These are phyloP conservation scores for Steccherinum ochraceum DNA, from an alignment of 768 basidiomycete genomes.

Conservation along the genomic window DNA sequence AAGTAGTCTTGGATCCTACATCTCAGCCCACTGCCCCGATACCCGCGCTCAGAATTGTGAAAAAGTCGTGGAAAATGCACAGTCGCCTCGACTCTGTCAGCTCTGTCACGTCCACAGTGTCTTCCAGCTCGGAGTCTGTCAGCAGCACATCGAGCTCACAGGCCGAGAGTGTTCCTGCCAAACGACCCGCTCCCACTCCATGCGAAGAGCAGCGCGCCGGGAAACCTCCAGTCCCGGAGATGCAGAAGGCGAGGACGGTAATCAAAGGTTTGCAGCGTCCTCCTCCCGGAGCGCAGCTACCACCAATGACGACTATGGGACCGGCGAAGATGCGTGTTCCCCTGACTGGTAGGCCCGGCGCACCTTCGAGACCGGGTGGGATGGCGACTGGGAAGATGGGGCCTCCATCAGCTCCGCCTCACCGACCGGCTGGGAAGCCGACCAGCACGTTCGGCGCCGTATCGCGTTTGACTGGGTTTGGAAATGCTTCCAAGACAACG, in stretches of 20 bases:
- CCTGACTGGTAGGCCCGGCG: background rate
- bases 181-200: background rate
- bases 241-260: conserved; percentile 9
- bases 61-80: conserved; percentile 22
- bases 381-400: background rate
- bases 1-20: too few relatives aligned
- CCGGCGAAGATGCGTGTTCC: background rate
- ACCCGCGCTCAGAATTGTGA: conserved; percentile 20
- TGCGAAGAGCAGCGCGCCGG: background rate
- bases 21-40: background rate
- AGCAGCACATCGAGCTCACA: conserved; percentile 1
- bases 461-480: background rate
- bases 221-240: background rate
- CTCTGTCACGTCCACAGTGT: background rate
- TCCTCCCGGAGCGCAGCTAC: conserved; percentile 14
- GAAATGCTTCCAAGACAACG: background rate
- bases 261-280: conserved; percentile 24
- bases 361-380: background rate
- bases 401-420: background rate
- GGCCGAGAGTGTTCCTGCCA: background rate
- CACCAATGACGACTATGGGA: background rate
- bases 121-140: background rate
- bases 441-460: background rate
- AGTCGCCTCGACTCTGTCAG: conserved; percentile 13
- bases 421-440: background rate